Conservation (phyloP, 768 basidiomycete genomes). For the Trametes punicea region DNA sequence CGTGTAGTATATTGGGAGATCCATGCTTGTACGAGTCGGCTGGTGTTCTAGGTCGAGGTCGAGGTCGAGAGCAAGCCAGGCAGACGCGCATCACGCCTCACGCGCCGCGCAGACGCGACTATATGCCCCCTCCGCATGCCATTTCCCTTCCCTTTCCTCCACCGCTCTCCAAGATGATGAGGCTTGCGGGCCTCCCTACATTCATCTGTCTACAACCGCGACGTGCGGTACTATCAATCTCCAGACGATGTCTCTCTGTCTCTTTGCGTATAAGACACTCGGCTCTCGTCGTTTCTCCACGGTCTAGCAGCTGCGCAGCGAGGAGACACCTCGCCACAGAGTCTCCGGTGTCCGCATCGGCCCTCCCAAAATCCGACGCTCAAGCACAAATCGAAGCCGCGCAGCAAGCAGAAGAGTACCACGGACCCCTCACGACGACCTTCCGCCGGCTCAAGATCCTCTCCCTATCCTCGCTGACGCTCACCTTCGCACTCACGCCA, state of each 20-base stretch:
- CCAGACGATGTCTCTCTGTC: slow-evolving; percentile 1
- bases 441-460: slow-evolving; percentile 81
- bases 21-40: slow-evolving; percentile 40
- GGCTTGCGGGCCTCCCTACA: background rate
- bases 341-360: background rate
- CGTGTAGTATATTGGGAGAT: slow-evolving; percentile 73
- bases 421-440: slow-evolving; percentile 67
- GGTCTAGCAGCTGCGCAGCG: background rate
- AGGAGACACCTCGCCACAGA: background rate
- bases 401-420: slow-evolving; percentile 43
- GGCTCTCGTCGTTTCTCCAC: no score
- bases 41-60: background rate
- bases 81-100: slow-evolving; percentile 4
- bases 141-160: background rate
- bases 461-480: slow-evolving; percentile 72
- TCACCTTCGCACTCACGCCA: slow-evolving; percentile 67
- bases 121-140: slow-evolving; percentile 3
- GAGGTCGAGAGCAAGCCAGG: slow-evolving; percentile 4
- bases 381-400: background rate
- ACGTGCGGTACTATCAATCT: background rate
- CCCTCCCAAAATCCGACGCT: background rate
- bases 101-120: slow-evolving; percentile 5
- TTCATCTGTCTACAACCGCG: background rate
- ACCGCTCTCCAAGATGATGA: background rate
- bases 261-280: background rate